Evolutionary conservation across 176 grass and related monocot species (phyloP), one percentile per base, ranked within the genome.

Genomic region (Themeda triandra): DNA sequence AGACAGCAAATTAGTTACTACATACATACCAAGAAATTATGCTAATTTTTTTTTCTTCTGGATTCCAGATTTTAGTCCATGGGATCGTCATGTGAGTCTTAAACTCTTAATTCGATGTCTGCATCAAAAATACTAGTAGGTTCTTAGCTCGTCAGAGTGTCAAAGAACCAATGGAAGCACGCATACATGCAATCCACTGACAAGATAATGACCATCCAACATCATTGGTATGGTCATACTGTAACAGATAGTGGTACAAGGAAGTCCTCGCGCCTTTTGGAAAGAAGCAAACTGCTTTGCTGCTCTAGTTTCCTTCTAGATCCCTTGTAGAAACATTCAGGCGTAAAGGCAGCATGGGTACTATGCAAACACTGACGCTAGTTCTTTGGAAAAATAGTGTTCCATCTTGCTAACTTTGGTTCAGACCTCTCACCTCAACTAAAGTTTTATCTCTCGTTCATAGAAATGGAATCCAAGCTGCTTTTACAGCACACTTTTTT

Each of bases 201-300:
- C 36, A 63, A 13, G 30, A 30, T 28, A 32, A 31, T 23, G 37
- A 23, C n/a, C 8, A 21, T 66, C 24, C 39, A 65, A n/a, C 10
- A 19, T 66, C 23, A 39, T 25, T 39, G 45, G 53, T 24, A 3
- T 24, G 3, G 2, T 72, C n/a, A 5, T 51, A 49, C 17, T 69
- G 33, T 29, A 11, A 81, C 21, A 31, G 13, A 27, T 23, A 56
- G 33, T 53, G 32, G 54, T 58, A n/a, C 80, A 82, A 23, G 46
- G 8, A 82, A 66, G 71, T 69, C 73, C 54, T 68, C 72, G 8
- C 29, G 54, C 14, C 62, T 84, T 40, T 66, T 76, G 70, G 28
- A 75, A 62, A 49, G 19, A 45, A 48, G 13, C 4, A 28, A 53
- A 35, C 23, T 54, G 8, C 28, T 66, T 76, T 67, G 49, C 51